phyloP scores from a whole-genome alignment of 108 stramenopile genomes.

The Chaetoceros muelleri region DNA sequence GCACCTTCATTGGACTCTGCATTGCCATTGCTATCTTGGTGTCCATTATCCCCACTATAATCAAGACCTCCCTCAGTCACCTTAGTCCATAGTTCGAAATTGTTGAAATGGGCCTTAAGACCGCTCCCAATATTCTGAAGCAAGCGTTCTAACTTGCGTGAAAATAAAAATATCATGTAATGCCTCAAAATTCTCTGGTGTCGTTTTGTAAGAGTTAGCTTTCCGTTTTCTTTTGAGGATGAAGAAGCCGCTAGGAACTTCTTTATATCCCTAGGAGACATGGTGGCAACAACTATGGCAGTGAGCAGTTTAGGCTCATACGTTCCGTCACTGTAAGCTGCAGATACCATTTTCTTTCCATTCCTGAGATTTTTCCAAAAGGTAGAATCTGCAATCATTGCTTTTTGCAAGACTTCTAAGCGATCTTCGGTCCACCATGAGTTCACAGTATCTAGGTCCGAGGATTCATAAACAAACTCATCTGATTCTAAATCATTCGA shows the following conservation, averaged over 20 bases:
- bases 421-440: constrained; percentile 80
- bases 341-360: constrained; percentile 59
- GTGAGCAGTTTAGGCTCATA: constrained; percentile 57
- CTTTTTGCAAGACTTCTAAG: constrained; percentile 50
- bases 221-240: constrained; percentile 10
- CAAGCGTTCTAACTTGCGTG: constrained; percentile 64
- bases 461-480: constrained; percentile 53
- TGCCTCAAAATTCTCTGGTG: constrained; percentile 45
- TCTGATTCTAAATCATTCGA: constrained; percentile 14
- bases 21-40: background rate
- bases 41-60: constrained; percentile 11
- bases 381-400: constrained; percentile 30
- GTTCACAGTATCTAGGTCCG: constrained; percentile 40
- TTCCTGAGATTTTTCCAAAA: constrained; percentile 39
- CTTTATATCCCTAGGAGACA: constrained; percentile 34
- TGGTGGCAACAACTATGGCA: constrained; percentile 60
- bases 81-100: constrained; percentile 62
- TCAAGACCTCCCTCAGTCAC: constrained; percentile 55
- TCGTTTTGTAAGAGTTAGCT: constrained; percentile 23
- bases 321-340: constrained; percentile 47
- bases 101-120: constrained; percentile 67
- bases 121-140: constrained; percentile 62
- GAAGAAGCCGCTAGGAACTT: constrained; percentile 20
- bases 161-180: constrained; percentile 55
- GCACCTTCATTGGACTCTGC: constrained; percentile 11